Conservation (phyloP, 371 early-diverging fungal genomes). For the Syncephalastrum racemosum region DNA sequence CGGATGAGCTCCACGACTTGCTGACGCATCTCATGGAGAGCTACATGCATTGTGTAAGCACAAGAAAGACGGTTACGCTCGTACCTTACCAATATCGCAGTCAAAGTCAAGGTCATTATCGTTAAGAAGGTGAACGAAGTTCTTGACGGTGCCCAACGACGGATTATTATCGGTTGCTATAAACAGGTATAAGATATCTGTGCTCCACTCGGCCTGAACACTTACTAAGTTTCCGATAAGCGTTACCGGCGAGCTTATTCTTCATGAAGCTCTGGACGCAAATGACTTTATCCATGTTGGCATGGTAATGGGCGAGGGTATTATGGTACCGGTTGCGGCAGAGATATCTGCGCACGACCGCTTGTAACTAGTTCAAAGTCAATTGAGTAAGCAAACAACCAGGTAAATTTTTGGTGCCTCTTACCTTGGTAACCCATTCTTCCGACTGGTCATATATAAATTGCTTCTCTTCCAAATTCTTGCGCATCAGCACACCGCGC, state of each 20-base stretch:
- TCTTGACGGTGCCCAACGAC: conserved; percentile 76
- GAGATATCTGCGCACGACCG: conserved; percentile 63
- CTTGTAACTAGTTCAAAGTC: conserved; percentile 62
- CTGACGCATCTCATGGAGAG: conserved; percentile 85
- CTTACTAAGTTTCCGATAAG: conserved; percentile 80
- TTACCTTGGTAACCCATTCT: conserved; percentile 26
- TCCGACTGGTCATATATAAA: conserved; percentile 18
- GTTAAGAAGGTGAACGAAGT: conserved; percentile 87
- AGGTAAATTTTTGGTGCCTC: background rate
- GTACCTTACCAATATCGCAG: conserved; percentile 66
- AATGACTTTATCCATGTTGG: conserved; percentile 73
- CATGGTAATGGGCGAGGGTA: conserved; percentile 60
- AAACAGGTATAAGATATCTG: no score
- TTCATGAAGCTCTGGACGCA: conserved; percentile 85
- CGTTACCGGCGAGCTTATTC: conserved; percentile 77
- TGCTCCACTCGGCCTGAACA: background rate
- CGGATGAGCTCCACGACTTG: conserved; percentile 84
- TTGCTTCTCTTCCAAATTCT: conserved; percentile 30
- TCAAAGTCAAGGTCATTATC: conserved; percentile 92
- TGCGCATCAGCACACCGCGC: conserved; percentile 57
- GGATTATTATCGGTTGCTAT: conserved; percentile 75
- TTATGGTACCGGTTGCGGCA: conserved; percentile 58
- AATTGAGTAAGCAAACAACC: background rate
- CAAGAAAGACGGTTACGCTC: background rate
- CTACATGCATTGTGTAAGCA: conserved; percentile 31